Conservation (phyloP, 164 flowering plant species). For the Hamamelis virginiana region DNA sequence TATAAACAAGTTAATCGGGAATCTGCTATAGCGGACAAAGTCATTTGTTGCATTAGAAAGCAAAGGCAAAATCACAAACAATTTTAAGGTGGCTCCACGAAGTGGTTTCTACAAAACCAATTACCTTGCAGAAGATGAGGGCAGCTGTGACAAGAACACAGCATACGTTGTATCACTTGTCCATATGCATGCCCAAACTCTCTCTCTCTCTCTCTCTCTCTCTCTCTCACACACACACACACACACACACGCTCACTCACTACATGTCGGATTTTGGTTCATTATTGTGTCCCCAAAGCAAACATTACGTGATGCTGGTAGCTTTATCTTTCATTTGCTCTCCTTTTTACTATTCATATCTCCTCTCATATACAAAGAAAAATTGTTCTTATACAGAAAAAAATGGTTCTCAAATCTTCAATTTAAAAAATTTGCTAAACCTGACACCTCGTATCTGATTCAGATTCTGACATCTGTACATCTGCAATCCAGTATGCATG, state of each 20-base stretch:
- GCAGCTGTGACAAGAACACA: no score
- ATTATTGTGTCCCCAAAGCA: no score
- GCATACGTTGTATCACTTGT: no score
- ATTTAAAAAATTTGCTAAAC: neutral
- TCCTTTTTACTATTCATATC: neutral
- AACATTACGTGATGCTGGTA: neutral
- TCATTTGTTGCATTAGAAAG: neutral
- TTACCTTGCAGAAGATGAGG: no score
- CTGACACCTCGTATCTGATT: neutral
- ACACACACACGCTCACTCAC: no score
- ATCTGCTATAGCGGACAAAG: no score
- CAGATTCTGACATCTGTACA: neutral
- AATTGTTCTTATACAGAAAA: neutral
- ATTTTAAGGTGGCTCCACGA: neutral
- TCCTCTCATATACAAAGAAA: neutral
- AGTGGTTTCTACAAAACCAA: constrained; percentile 16
- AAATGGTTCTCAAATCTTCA: neutral
- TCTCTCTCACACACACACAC: no score
- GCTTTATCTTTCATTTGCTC: neutral
- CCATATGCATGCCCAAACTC: constrained; percentile 65
- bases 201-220: no score
- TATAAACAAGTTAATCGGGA: no score
- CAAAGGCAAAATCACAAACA: neutral
- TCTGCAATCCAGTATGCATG: neutral
- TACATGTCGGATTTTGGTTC: no score